Evolutionary conservation across 2,329 filamentous ascomycete genomes (phyloP), one percentile per base, ranked within the genome.

Genomic region (Myriangium duriaei): DNA sequence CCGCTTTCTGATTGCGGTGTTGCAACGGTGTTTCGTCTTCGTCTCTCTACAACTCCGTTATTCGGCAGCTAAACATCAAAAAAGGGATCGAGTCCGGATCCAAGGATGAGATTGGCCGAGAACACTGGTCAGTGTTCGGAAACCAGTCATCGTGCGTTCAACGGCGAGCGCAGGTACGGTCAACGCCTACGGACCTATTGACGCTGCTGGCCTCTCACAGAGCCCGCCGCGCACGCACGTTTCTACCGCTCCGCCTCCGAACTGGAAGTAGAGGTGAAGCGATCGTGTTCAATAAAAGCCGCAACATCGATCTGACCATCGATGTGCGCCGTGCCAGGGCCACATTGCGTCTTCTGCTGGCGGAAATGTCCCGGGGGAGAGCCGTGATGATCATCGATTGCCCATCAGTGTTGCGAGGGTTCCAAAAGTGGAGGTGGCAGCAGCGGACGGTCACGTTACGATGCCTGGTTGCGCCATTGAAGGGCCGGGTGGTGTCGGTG

Each of bases 81-180:
- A n/a, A 39, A 39, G 36, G 36, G 36, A 39, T 18, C 16, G 30
- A 18, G 29, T 37, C 21, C 13, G 12, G 26, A 18, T 26, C 21
- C 21, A 26, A 26, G 7, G 21, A 26, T n/a, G 21, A 26, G 21
- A 26, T 26, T 26, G 21, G 21, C 21, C 21, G 7, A n/a, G n/a
- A 7, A 7, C 21, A 26, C 7, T n/a, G 21, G 21, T 26, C 21
- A 26, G n/a, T n/a, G 7, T 26, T 7, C 21, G n/a, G 7, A 26
- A 7, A 7, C 7, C 13, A 32, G 26, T 28, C 19, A 16, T 32
- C 30, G 36, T 31, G 30, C 18, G 19, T 30, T 26, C 26, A 39
- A 39, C 36, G 36, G 36, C 36, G 28, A 39, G 36, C 36, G 36
- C 36, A 39, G 36, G 36, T 39, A 39, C 36, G n/a, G 29, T 9